Conservation (phyloP, 257 asterid species). For the Solanum clarkiae region DNA sequence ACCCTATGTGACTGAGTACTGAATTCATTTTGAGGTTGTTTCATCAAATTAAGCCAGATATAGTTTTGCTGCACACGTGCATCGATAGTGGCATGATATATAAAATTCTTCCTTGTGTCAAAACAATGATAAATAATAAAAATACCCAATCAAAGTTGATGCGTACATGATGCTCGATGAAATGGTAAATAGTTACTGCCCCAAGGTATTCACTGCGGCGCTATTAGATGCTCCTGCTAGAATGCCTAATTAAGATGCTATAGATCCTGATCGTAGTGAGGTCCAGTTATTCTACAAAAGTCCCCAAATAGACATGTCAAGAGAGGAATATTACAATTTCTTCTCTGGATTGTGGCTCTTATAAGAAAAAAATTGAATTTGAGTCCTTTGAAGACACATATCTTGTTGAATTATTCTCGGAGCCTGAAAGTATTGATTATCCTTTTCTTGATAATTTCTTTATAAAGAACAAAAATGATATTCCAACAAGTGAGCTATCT, state of each 20-base stretch:
- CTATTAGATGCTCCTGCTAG: background rate
- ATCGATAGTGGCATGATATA: background rate
- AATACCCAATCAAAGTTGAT: background rate
- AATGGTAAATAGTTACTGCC: background rate
- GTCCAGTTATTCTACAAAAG: too few species aligned
- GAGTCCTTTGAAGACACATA: background rate
- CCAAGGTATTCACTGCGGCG: background rate
- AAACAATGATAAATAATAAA: too few species aligned
- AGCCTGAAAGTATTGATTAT: background rate
- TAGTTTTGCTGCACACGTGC: background rate
- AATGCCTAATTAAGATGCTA: background rate
- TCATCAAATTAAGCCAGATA: background rate
- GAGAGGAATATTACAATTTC: background rate
- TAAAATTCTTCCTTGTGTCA: too few species aligned
- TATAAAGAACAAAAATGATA: too few species aligned
- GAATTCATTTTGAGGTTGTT: background rate
- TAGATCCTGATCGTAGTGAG: too few species aligned
- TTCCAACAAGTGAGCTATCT: background rate
- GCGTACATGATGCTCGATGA: background rate
- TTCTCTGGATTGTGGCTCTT: background rate
- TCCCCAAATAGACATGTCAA: background rate
- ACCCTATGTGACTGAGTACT: background rate
- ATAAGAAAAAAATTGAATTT: background rate
- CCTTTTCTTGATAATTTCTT: too few species aligned
- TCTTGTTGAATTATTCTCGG: background rate